Base-by-base conservation (phyloP, 129 eudicot genomes). In the Rutidosis leptorrhynchoides region DNA sequence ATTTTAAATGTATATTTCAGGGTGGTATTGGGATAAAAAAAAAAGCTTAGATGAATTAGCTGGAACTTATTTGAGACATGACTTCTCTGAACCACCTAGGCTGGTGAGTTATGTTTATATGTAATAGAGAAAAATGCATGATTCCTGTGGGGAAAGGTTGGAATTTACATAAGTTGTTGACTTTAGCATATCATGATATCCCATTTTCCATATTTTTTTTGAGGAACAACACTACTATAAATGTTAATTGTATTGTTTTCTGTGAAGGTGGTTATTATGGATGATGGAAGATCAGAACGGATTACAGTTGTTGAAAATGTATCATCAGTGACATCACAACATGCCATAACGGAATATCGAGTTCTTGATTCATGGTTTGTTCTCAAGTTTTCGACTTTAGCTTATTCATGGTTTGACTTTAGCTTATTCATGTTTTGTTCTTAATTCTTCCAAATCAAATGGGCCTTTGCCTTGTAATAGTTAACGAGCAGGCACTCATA, bases 21-120 rank as follows among this genome's bases (percentile, higher is more conserved):
- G 99, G 99, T 63, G 97, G 99, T 17, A 72, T 81, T 83, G 97
- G 97, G 77, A 81, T 94, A 61, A 84, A 58, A 71, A n/a, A n/a
- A 83, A 78, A 74, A 94, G 99, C 57, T 80, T 94, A 74, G 99
- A 94, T 83, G 93, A 89, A 54, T 73, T 94, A 81, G 99, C 90
- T 68, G 88, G 94, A 52, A 60, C 84, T 79, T 94, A 83, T 80
- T 68, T 94, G 77, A 84, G 63, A 82, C 80, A 89, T 43, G 96
- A 89, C 6, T 74, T 70, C 26, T 55, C 76, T 71, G 97, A 94
- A 58, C 70, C 93, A 35, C 99, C 99, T 64, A 82, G 97, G 64
- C 82, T 94, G 85, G 99, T 89, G 78, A 80, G 96, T 77, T 71
- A 20, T 75, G 85, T 69, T 76, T 11, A 32, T 32, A 32, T 6